Evolutionary conservation across 1,139 yeast species (phyloP).

Genomic region (Magnusiomyces tetraspermus): DNA sequence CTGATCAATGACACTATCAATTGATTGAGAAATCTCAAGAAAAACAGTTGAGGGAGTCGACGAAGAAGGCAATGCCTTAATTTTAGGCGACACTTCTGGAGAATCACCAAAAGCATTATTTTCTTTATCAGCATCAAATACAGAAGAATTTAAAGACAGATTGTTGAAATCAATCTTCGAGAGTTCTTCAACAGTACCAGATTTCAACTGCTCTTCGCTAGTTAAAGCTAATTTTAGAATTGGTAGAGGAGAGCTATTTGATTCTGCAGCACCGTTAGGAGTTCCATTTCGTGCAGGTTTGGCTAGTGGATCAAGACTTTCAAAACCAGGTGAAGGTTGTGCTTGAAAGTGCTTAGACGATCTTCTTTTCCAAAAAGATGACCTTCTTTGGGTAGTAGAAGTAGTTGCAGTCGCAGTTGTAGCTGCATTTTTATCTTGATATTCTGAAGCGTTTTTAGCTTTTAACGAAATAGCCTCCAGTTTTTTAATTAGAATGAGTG

Average conservation of each 20-base stretch:
- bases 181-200: constrained; percentile 1
- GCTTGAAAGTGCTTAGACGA: neutral
- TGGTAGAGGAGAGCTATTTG: neutral
- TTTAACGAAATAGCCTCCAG: constrained; percentile 9
- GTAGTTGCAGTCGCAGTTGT: constrained; percentile 1
- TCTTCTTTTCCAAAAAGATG: constrained; percentile 21
- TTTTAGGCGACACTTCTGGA: neutral
- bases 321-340: neutral
- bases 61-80: neutral
- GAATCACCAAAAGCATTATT: neutral
- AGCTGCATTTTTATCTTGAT: constrained; percentile 1
- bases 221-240: neutral
- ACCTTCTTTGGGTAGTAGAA: constrained; percentile 13
- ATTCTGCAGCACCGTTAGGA: neutral
- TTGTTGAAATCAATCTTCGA: neutral
- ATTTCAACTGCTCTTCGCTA: neutral
- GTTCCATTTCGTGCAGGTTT: neutral
- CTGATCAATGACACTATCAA: neutral
- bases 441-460: constrained; percentile 11
- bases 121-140: neutral
- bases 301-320: neutral
- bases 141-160: neutral
- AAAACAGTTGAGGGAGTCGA: neutral
- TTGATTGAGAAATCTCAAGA: neutral
- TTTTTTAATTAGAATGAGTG: constrained; percentile 9